A percentile compares a stretch with the other conserved stretches of the same genome.
Conservation (phyloP, 1,284 basidiomycete species). For the Violaceomyces palustris region DNA sequence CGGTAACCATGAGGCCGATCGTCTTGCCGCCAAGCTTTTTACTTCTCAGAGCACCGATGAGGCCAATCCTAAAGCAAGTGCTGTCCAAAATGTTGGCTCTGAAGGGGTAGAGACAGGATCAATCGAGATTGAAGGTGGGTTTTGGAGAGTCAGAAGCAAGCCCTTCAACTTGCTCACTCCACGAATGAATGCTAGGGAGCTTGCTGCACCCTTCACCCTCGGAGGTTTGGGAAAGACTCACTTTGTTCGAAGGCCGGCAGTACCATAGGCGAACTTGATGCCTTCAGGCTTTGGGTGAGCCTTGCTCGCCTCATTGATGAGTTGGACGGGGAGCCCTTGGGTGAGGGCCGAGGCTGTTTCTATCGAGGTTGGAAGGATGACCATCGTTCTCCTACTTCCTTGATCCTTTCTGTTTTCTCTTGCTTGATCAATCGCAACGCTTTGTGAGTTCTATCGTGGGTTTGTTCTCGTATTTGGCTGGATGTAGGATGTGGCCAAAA, state of each 20-base stretch:
- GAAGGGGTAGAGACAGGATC: constrained; percentile 9
- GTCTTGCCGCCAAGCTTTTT: constrained; percentile 82
- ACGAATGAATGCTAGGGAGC: not conserved
- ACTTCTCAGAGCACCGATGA: constrained; percentile 84
- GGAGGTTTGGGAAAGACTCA: constrained; percentile 3
- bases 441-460: too few relatives aligned
- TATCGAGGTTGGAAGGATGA: too few relatives aligned
- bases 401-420: too few relatives aligned
- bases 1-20: constrained; percentile 98
- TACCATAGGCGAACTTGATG: constrained; percentile 75
- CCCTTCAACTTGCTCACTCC: not conserved
- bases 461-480: too few relatives aligned
- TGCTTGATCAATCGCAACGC: too few relatives aligned
- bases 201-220: not conserved
- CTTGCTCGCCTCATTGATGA: constrained; percentile 33
- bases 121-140: not conserved
- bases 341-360: too few relatives aligned
- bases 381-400: too few relatives aligned
- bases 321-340: constrained; percentile 21
- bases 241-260: constrained; percentile 89
- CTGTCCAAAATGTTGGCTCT: constrained; percentile 73
- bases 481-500: too few relatives aligned
- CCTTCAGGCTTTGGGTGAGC: constrained; percentile 56
- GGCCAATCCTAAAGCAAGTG: constrained; percentile 85
- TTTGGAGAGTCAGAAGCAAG: too few relatives aligned